phyloP scores from a whole-genome alignment of 306 rosid species.

The Citrullus colocynthis region DNA sequence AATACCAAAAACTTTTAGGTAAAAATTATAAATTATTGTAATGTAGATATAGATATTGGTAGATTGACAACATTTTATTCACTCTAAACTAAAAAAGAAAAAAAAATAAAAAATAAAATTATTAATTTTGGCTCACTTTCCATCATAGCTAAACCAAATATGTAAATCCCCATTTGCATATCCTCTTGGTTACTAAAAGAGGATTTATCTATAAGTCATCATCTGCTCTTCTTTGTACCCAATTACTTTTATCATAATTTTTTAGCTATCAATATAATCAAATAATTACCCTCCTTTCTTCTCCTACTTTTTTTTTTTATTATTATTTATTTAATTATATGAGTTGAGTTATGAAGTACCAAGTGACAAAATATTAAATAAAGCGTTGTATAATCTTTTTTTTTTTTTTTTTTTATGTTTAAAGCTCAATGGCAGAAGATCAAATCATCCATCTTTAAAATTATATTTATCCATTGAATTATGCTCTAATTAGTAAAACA shows the following conservation, averaged over 20 bases:
- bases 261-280: background rate
- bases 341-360: background rate
- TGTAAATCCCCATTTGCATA: background rate
- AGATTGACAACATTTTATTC: conserved; percentile 4
- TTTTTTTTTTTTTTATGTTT: too few species aligned
- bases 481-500: too few species aligned
- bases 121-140: conserved; percentile 2
- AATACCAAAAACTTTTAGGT: background rate
- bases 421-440: too few species aligned
- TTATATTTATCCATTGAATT: too few species aligned
- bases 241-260: background rate
- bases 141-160: background rate
- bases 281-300: background rate
- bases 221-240: background rate
- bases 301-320: too few species aligned
- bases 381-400: too few species aligned
- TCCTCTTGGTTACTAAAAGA: background rate
- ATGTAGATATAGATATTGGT: conserved; percentile 7
- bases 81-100: background rate
- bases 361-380: too few species aligned
- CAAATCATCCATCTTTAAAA: too few species aligned
- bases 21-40: background rate
- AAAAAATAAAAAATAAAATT: too few species aligned
- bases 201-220: background rate
- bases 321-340: too few species aligned